Conservation (phyloP, 2,329 filamentous ascomycete species). For the Magnaporthiopsis rhizophila region DNA sequence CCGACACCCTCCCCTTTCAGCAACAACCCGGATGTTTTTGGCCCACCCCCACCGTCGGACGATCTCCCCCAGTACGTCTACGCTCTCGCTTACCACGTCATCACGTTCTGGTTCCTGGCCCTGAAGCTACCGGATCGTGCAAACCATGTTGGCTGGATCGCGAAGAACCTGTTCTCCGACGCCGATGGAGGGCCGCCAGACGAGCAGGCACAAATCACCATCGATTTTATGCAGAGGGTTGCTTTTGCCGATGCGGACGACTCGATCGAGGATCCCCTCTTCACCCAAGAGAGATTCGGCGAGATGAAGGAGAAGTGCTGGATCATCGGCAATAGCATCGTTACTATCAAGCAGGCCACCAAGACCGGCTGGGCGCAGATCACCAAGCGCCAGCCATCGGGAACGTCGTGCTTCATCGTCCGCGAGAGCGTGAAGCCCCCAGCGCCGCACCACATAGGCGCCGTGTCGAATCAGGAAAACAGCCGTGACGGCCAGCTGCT, state of each 20-base stretch:
- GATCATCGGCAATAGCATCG: constrained; percentile 65
- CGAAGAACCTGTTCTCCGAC: constrained; percentile 76
- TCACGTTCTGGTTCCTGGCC: constrained; percentile 94
- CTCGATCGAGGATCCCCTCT: constrained; percentile 57
- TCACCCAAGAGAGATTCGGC: constrained; percentile 56
- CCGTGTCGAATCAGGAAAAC: constrained; percentile 23
- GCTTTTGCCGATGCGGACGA: constrained; percentile 81
- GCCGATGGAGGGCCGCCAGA: constrained; percentile 69
- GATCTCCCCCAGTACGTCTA: constrained; percentile 91
- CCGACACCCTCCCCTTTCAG: constrained; percentile 19
- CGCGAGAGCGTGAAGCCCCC: constrained; percentile 52
- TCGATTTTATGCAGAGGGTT: constrained; percentile 90
- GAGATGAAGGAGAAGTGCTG: constrained; percentile 60
- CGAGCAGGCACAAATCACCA: constrained; percentile 86
- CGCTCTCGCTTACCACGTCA: constrained; percentile 86
- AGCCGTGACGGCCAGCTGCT: constrained; percentile 41
- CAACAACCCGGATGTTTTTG: constrained; percentile 8
- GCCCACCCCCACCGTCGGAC: constrained; percentile 36
- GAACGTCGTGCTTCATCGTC: constrained; percentile 51
- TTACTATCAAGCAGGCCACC: constrained; percentile 63
- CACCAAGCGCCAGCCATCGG: constrained; percentile 64
- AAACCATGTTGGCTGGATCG: constrained; percentile 83
- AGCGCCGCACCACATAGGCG: constrained; percentile 43
- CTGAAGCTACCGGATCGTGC: constrained; percentile 77
- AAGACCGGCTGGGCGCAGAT: constrained; percentile 61